These are phyloP conservation scores for Aspergillus pseudoterreus DNA, from an alignment of 2,329 filamentous ascomycete species.

Conservation along the genomic window DNA sequence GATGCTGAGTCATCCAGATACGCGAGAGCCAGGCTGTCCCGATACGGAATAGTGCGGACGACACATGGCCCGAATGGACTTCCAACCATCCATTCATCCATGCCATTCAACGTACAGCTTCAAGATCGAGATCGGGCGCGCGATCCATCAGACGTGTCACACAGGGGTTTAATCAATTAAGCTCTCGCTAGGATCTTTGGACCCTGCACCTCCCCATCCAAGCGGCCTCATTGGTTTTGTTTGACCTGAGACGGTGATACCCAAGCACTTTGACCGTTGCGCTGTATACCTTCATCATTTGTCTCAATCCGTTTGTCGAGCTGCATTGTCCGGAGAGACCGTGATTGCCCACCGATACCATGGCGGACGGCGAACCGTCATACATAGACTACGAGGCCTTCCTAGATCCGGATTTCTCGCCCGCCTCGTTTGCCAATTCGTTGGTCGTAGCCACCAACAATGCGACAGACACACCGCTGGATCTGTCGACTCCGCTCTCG, in stretches of 20 bases:
- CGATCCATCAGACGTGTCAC: not conserved
- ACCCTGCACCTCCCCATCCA: slow-evolving; percentile 7
- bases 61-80: slow-evolving; percentile 14
- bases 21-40: not conserved
- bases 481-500: slow-evolving; percentile 90
- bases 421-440: slow-evolving; percentile 78
- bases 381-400: slow-evolving; percentile 98
- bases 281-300: not conserved
- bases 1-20: not conserved
- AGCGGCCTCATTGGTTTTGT: slow-evolving; percentile 3
- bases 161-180: not conserved
- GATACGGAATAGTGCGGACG: not conserved
- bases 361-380: slow-evolving; percentile 53
- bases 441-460: slow-evolving; percentile 91
- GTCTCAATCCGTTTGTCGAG: not conserved
- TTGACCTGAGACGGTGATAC: slow-evolving; percentile 10
- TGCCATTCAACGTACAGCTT: not conserved
- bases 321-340: not conserved
- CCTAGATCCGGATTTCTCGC: slow-evolving; percentile 75
- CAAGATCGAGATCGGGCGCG: too few species aligned
- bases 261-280: slow-evolving; percentile 3
- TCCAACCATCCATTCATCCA: not conserved
- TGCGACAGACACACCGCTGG: slow-evolving; percentile 79
- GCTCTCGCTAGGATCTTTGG: slow-evolving; percentile 1
- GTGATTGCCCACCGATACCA: slow-evolving; percentile 10